Evolutionary conservation across 805 yeast genomes (phyloP).

Genomic region (Spathaspora girioi): DNA sequence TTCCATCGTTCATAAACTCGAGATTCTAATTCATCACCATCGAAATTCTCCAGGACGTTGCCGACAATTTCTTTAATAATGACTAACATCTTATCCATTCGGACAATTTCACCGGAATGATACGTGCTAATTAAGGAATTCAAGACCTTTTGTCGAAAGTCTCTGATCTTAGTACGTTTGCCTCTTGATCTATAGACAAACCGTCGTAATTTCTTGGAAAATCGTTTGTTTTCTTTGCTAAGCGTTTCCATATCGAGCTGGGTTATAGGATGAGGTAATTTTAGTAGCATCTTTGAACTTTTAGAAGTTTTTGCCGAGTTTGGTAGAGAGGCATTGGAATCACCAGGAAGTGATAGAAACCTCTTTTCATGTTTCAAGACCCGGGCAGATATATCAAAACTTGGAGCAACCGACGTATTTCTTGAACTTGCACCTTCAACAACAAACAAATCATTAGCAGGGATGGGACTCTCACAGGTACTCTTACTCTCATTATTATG

Average conservation of each 20-base stretch:
- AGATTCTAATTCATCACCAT: slow-evolving; percentile 49
- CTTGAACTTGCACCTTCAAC: not conserved
- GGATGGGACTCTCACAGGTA: not conserved
- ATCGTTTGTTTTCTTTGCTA: slow-evolving; percentile 1
- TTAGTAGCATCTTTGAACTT: not conserved
- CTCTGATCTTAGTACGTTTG: slow-evolving; percentile 11
- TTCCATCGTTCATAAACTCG: slow-evolving; percentile 70
- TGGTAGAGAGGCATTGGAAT: not conserved
- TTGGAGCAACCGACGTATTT: not conserved
- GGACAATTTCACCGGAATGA: slow-evolving; percentile 59
- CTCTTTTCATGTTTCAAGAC: not conserved
- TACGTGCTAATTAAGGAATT: slow-evolving; percentile 25
- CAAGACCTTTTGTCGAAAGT: slow-evolving; percentile 17
- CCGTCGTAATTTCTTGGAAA: slow-evolving; percentile 11
- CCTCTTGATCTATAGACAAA: slow-evolving; percentile 24
- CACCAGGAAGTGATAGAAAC: not conserved
- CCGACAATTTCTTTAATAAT: slow-evolving; percentile 44
- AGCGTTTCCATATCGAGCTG: not conserved
- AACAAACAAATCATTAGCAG: not conserved
- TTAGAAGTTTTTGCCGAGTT: not conserved
- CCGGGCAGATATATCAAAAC: not conserved
- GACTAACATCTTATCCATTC: slow-evolving; percentile 67
- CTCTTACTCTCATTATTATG: not conserved
- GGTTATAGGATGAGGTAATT: slow-evolving; percentile 6
- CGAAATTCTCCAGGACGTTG: slow-evolving; percentile 12